Percentiles rank a stretch among this genome's conserved stretches.
phyloP scores from a whole-genome alignment of 768 basidiomycete species.

The Suillus subalutaceus region DNA sequence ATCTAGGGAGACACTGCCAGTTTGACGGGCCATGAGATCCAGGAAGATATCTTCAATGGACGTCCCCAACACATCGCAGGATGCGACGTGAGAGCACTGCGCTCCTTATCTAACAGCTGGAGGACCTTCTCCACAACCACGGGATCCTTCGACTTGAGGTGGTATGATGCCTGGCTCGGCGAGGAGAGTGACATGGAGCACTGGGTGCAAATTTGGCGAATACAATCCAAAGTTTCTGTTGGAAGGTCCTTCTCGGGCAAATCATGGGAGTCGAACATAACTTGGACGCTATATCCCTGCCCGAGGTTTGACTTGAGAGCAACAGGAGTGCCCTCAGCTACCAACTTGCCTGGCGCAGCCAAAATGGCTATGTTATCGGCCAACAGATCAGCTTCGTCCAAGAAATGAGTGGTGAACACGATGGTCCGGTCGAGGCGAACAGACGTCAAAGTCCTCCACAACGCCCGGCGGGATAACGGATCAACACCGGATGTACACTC shows the following conservation, averaged over 20 bases:
- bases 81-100: conserved; percentile 41
- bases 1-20: conserved; percentile 21
- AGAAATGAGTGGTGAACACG: conserved; percentile 80
- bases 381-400: conserved; percentile 79
- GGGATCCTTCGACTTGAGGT: conserved; percentile 64
- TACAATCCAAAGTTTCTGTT: conserved; percentile 40
- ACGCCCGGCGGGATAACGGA: conserved; percentile 73
- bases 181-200: conserved; percentile 46
- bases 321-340: conserved; percentile 76
- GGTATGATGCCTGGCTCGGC: conserved; percentile 50
- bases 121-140: conserved; percentile 57
- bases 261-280: conserved; percentile 46
- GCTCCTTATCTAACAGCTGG: conserved; percentile 52
- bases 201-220: conserved; percentile 49
- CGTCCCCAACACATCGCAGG: conserved; percentile 71
- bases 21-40: conserved; percentile 57
- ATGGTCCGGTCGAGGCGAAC: conserved; percentile 69
- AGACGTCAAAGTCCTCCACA: conserved; percentile 75
- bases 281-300: conserved; percentile 68
- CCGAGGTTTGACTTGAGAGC: conserved; percentile 72
- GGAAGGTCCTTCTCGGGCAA: conserved; percentile 28
- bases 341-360: conserved; percentile 72
- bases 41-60: conserved; percentile 86
- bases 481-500: conserved; percentile 84
- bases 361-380: conserved; percentile 78